These are phyloP conservation scores for Cryphonectria naterciae DNA, from an alignment of 2,329 filamentous ascomycete species.

Conservation along the genomic window DNA sequence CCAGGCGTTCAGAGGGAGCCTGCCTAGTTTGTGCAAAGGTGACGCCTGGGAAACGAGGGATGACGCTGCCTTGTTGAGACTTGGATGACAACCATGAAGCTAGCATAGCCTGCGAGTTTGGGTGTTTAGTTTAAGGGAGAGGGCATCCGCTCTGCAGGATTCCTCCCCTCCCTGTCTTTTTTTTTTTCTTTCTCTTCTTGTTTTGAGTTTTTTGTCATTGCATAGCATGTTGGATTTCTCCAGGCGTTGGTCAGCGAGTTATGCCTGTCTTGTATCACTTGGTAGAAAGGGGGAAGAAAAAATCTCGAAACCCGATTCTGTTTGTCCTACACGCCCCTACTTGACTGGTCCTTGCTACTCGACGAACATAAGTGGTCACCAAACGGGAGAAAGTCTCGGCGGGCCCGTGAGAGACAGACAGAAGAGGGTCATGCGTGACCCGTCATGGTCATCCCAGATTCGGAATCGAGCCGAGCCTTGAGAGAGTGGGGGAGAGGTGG, in stretches of 20 bases:
- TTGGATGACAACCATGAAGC: neutral
- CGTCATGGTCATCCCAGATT: neutral
- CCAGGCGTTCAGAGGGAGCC: neutral
- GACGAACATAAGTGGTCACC: neutral
- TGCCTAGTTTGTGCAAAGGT: neutral
- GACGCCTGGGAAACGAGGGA: neutral
- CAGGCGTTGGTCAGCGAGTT: neutral
- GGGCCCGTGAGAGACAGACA: neutral
- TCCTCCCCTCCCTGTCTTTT: neutral
- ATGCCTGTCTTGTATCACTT: neutral
- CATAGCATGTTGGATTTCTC: neutral
- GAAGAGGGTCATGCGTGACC: neutral
- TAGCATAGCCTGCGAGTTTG: constrained; percentile 2
- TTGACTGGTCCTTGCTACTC: neutral
- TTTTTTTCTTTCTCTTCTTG: neutral
- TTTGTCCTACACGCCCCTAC: neutral
- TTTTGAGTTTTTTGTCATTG: neutral
- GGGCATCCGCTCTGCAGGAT: no score
- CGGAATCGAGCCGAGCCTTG: constrained; percentile 10
- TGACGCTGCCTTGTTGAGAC: neutral
- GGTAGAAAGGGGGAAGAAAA: neutral
- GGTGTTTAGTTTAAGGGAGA: neutral
- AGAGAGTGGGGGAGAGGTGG: neutral
- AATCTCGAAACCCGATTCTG: neutral
- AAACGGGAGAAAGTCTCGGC: neutral